Evolutionary conservation across 495 filamentous ascomycete species (phyloP).

Genomic region (Hyaloscypha finlandica): DNA sequence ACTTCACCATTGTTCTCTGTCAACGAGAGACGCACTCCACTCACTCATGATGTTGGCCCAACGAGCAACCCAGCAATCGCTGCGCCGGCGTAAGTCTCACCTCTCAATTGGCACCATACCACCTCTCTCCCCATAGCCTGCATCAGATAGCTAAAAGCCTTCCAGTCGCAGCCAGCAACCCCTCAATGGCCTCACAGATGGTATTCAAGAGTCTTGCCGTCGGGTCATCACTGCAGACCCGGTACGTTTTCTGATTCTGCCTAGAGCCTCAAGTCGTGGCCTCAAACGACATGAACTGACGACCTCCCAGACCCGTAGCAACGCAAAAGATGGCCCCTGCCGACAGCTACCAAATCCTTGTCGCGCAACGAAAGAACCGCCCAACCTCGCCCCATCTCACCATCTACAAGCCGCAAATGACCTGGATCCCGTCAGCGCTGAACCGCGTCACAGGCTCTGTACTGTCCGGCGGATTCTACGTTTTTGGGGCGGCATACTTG

Average conservation of each 20-base stretch:
- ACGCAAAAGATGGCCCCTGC: conserved; percentile 59
- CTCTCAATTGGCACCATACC: conserved; percentile 47
- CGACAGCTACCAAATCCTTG: conserved; percentile 73
- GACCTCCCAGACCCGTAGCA: conserved; percentile 49
- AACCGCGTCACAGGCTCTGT: conserved; percentile 79
- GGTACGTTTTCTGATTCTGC: conserved; percentile 41
- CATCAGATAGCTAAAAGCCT: conserved; percentile 35
- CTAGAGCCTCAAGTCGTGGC: conserved; percentile 4
- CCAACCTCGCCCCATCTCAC: conserved; percentile 85
- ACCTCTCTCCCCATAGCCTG: conserved; percentile 35
- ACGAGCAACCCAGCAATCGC: conserved; percentile 64
- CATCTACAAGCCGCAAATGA: conserved; percentile 89
- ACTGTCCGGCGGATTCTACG: conserved; percentile 77
- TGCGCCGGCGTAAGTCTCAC: conserved; percentile 64
- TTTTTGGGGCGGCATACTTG: conserved; percentile 82
- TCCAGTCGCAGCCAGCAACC: conserved; percentile 29
- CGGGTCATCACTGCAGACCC: conserved; percentile 46
- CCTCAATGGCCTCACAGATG: conserved; percentile 27
- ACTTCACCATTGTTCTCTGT: conserved; percentile 17
- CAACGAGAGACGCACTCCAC: conserved; percentile 13
- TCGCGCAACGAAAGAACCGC: conserved; percentile 77
- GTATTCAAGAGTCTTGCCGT: conserved; percentile 25
- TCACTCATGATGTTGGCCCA: conserved; percentile 62
- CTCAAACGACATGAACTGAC: conserved; percentile 24
- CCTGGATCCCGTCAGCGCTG: conserved; percentile 72